Conservation (phyloP, 106 monocot genomes). For the Amphibolis antarctica region DNA sequence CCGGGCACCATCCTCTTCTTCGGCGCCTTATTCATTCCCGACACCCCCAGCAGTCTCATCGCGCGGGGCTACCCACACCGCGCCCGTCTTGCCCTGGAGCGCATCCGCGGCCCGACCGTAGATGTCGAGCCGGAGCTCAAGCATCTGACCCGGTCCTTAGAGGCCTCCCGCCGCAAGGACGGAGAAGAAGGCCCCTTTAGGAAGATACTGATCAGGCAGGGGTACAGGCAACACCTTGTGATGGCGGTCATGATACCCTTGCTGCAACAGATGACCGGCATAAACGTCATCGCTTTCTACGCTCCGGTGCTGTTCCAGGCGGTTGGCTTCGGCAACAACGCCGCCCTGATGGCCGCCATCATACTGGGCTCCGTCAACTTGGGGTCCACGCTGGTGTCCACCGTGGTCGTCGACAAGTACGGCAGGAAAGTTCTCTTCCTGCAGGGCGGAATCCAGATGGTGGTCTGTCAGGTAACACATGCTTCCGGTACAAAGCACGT, state of each 20-base stretch:
- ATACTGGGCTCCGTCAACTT: slow-evolving; percentile 10
- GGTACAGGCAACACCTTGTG: slow-evolving; percentile 10
- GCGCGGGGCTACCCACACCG: background rate
- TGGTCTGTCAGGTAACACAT: slow-evolving; percentile 31
- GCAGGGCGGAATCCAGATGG: slow-evolving; percentile 31
- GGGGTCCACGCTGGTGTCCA: slow-evolving; percentile 1
- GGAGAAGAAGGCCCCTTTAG: slow-evolving; percentile 3
- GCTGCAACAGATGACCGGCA: slow-evolving; percentile 19
- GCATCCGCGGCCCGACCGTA: slow-evolving; percentile 1
- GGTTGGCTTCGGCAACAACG: slow-evolving; percentile 7
- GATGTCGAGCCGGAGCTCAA: slow-evolving; percentile 13
- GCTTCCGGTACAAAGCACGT: too few relatives aligned
- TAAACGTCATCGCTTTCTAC: slow-evolving; percentile 20
- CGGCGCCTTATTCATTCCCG: slow-evolving; percentile 8
- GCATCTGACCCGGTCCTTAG: background rate
- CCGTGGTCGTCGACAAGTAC: slow-evolving; percentile 6
- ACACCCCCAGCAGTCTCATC: slow-evolving; percentile 13
- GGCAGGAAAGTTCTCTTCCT: slow-evolving; percentile 28
- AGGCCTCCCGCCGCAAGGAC: background rate
- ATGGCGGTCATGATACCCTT: slow-evolving; percentile 11
- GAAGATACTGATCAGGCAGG: background rate
- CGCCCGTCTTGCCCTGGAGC: slow-evolving; percentile 6
- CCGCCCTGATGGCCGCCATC: slow-evolving; percentile 6
- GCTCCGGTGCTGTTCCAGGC: slow-evolving; percentile 14
- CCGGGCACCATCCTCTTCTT: slow-evolving; percentile 12